Evolutionary conservation across 2,329 filamentous ascomycete species (phyloP), one percentile per base, ranked within the genome.

Genomic region (Verticillium zaregamsianum): DNA sequence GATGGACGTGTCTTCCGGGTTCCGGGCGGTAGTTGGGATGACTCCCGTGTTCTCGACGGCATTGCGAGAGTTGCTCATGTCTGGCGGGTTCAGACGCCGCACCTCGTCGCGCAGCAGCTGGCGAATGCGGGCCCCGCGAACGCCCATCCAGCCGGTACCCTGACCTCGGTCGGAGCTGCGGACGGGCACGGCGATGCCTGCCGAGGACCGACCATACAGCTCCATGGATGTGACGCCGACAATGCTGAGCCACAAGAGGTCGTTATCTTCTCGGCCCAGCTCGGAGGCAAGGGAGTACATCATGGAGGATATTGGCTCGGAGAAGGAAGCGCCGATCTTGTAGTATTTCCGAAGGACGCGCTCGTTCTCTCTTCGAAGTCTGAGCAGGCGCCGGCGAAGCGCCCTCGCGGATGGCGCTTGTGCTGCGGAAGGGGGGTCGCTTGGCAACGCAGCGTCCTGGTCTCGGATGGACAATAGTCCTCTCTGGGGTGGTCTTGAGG

Each of bases 161-260:
- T 74, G 81, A 70, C 72, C 87, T 63, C 76, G 81, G 72, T 83
- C 88, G 66, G 77, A 87, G 64, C 76, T 75, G 45, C 82, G 80
- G 15, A 84, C 79, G 1, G 84, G 79, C 2, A 87, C 82, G 20
- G 90, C 89, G 33, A 95, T 82, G 28, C 92, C 92, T 14, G 91
- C 89, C 55, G 91, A 92, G 23, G 92, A 94, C 61, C 92, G 88
- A 17, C 93, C 93, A 67, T 95, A 96, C 1, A 97, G 83, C 72
- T 97, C 93, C 76, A 96, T 89, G 17, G 93, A 96, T n/a, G 91
- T 93, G 39, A 97, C 92, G 6, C 95, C 95, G 31, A 99, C 92
- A 70, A 98, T 97, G 6, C 93, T 88, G 62, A 97, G 84, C 95
- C 95, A 99, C 15, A 99, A 82, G 25, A 98, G 82, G 69, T 99